phyloP scores from a whole-genome alignment of 129 eudicot species.

The Lactuca saligna region DNA sequence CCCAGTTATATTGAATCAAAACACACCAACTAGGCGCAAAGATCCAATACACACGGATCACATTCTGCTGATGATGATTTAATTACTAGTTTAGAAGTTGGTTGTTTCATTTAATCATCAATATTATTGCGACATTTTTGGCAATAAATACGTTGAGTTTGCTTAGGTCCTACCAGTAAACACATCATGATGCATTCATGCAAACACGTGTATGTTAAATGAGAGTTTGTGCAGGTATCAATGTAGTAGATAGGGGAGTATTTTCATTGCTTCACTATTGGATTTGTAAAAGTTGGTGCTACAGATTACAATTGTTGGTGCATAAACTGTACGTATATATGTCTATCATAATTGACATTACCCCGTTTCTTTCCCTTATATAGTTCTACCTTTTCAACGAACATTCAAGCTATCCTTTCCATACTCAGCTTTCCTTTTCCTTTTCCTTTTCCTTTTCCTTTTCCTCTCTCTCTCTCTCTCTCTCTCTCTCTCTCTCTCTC shows the following conservation, averaged over 20 bases:
- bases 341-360: conserved; percentile 5
- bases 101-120: conserved; percentile 26
- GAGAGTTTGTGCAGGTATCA: conserved; percentile 23
- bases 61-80: not conserved
- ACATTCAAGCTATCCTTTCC: conserved; percentile 14
- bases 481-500: conserved; percentile 20
- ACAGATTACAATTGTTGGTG: conserved; percentile 17
- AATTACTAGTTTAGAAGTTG: conserved; percentile 11
- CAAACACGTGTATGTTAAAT: conserved; percentile 19
- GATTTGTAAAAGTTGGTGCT: conserved; percentile 22
- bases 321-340: conserved; percentile 15
- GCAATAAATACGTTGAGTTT: conserved; percentile 6
- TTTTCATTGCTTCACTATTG: not conserved
- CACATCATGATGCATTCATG: conserved; percentile 27
- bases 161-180: conserved; percentile 5
- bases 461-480: conserved; percentile 1
- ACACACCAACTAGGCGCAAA: conserved; percentile 10
- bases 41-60: not conserved
- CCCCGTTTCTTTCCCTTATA: conserved; percentile 24
- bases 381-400: not conserved
- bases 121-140: conserved; percentile 12
- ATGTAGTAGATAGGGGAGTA: conserved; percentile 11
- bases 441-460: not conserved
- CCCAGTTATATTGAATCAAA: conserved; percentile 9
- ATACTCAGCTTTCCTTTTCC: conserved; percentile 17